These are phyloP conservation scores for Blumeria hordei DNA, from an alignment of 2,329 filamentous ascomycete species.

Conservation along the genomic window DNA sequence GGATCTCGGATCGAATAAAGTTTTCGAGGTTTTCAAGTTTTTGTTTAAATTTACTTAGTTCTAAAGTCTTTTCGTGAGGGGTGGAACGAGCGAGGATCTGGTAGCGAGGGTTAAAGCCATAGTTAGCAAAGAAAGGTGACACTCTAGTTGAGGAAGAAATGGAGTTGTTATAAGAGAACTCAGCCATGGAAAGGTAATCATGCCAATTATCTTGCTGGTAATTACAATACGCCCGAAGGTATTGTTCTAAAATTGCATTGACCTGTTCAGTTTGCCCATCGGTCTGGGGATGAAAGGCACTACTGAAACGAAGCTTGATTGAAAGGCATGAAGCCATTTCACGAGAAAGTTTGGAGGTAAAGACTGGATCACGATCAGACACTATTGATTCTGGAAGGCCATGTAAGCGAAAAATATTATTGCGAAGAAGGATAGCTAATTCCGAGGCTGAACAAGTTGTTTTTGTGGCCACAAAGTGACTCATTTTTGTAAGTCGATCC, in stretches of 20 bases:
- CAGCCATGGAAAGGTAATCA: background rate
- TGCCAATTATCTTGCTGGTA: conserved; percentile 4
- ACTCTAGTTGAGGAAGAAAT: background rate
- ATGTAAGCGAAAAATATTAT: background rate
- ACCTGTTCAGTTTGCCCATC: conserved; percentile 1
- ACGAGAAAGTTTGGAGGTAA: background rate
- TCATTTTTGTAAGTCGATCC: background rate
- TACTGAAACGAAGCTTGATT: background rate
- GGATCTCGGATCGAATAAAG: background rate
- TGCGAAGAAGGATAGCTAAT: background rate
- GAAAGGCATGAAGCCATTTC: background rate
- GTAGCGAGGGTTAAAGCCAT: background rate
- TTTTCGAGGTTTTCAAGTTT: background rate
- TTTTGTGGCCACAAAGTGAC: background rate
- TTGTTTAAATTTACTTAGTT: background rate
- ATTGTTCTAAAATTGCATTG: conserved; percentile 3
- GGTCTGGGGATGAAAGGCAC: conserved; percentile 3
- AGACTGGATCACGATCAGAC: background rate
- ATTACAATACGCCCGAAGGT: conserved; percentile 3
- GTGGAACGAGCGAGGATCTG: background rate
- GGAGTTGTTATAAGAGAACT: conserved; percentile 4
- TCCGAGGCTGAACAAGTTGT: background rate
- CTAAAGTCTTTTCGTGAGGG: background rate
- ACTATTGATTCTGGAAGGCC: background rate
- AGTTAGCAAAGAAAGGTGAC: background rate